Conservation (phyloP, 139 green algal genomes). For the Asterochloris erici region DNA sequence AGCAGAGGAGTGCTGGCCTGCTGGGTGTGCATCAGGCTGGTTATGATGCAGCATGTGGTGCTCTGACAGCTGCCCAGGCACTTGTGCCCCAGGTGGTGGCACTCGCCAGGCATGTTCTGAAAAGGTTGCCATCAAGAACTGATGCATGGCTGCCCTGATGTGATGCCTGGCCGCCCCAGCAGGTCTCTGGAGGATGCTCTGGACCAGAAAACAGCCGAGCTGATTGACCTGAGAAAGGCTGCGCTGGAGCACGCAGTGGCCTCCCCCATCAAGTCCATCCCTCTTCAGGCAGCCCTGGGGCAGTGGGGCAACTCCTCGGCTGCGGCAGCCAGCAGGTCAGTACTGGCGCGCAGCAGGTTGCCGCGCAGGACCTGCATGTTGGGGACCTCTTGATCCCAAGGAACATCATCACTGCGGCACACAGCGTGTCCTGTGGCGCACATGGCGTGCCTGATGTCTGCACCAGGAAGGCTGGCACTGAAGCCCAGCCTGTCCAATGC, state of each 20-base stretch:
- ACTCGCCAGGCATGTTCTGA: not conserved
- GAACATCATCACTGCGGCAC: too few relatives aligned
- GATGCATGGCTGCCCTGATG: too few relatives aligned
- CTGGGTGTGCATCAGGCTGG: too few relatives aligned
- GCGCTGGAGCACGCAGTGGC: slow-evolving; percentile 32
- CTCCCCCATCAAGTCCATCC: slow-evolving; percentile 21
- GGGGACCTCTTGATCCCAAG: too few relatives aligned
- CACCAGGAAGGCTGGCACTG: too few relatives aligned
- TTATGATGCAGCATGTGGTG: too few relatives aligned
- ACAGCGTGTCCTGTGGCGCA: too few relatives aligned
- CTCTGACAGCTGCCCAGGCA: too few relatives aligned
- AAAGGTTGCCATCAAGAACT: too few relatives aligned
- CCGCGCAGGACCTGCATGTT: not conserved
- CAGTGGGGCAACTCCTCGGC: slow-evolving; percentile 26
- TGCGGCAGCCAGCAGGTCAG: slow-evolving; percentile 9
- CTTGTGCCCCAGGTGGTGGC: not conserved
- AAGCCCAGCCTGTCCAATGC: too few relatives aligned
- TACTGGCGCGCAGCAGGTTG: not conserved
- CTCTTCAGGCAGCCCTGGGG: slow-evolving; percentile 37
- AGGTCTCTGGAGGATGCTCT: slow-evolving; percentile 83
- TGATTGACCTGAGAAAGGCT: slow-evolving; percentile 71
- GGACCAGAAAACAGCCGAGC: slow-evolving; percentile 83
- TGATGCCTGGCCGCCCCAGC: not conserved
- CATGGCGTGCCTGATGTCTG: too few relatives aligned
- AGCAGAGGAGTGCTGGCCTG: too few relatives aligned